phyloP scores from a whole-genome alignment of 495 filamentous ascomycete genomes.

The Xylaria venustula region DNA sequence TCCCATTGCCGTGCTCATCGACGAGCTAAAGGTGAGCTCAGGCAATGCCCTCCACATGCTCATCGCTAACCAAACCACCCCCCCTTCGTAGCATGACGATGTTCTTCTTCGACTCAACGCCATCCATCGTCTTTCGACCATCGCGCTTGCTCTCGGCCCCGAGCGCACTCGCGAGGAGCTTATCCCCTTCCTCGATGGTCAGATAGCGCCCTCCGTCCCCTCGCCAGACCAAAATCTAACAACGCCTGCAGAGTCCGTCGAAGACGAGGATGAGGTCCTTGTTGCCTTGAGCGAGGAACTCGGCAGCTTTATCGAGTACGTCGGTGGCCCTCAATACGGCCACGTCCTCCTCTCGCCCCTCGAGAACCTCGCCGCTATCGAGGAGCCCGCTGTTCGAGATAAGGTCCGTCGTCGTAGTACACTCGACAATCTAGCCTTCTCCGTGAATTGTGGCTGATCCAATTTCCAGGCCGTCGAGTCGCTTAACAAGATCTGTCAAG shows the following conservation, averaged over 20 bases:
- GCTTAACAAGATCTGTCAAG: conserved; percentile 94
- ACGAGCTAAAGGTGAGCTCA: conserved; percentile 92
- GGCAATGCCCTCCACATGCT: background rate
- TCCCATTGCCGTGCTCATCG: conserved; percentile 98
- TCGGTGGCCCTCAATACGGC: conserved; percentile 88
- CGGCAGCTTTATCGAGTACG: conserved; percentile 94
- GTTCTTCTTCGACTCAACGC: conserved; percentile 96
- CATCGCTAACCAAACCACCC: conserved; percentile 16
- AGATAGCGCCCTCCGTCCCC: conserved; percentile 22
- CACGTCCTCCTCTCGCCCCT: conserved; percentile 95
- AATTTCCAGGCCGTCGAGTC: conserved; percentile 85
- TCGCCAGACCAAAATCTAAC: conserved; percentile 20
- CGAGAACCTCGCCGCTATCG: conserved; percentile 97
- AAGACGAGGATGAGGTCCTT: conserved; percentile 97
- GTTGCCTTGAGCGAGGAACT: conserved; percentile 96
- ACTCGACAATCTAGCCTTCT: background rate
- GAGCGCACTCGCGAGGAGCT: conserved; percentile 96
- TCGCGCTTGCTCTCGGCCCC: conserved; percentile 90
- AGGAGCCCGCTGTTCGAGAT: conserved; percentile 94
- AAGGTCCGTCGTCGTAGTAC: conserved; percentile 60
- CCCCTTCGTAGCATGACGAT: conserved; percentile 78
- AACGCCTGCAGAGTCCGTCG: conserved; percentile 76
- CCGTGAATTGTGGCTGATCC: conserved; percentile 11
- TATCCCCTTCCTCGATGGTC: conserved; percentile 97
- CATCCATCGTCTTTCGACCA: conserved; percentile 95